Conservation (phyloP, 768 basidiomycete species). For the Collybia mongolica region DNA sequence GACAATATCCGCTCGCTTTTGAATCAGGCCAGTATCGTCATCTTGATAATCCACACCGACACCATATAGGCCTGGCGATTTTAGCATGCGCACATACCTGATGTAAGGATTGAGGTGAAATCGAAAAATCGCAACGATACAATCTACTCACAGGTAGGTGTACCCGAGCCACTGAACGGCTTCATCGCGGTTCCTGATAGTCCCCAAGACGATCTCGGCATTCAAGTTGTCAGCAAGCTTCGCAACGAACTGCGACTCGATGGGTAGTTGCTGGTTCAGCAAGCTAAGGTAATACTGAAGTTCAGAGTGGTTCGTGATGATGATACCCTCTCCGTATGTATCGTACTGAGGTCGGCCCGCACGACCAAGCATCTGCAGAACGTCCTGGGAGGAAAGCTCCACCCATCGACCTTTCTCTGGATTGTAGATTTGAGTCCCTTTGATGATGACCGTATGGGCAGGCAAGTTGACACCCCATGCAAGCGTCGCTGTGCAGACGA, state of each 20-base stretch:
- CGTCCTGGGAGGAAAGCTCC: constrained; percentile 93
- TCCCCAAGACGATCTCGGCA: constrained; percentile 95
- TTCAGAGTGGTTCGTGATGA: constrained; percentile 97
- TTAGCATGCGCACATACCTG: constrained; percentile 95
- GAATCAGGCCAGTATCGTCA: constrained; percentile 77
- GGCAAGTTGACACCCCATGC: constrained; percentile 99
- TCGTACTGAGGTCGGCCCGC: constrained; percentile 98
- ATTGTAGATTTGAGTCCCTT: constrained; percentile 99
- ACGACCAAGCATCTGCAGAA: constrained; percentile 97
- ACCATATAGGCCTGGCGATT: constrained; percentile 82
- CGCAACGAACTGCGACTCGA: constrained; percentile 92
- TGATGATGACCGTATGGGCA: constrained; percentile 98
- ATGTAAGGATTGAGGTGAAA: constrained; percentile 7
- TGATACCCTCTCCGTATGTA: constrained; percentile 95
- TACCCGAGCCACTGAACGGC: constrained; percentile 98
- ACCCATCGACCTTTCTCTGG: constrained; percentile 99
- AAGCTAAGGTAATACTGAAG: constrained; percentile 95
- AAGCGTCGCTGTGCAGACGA: constrained; percentile 96
- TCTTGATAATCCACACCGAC: constrained; percentile 90
- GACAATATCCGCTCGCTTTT: constrained; percentile 92
- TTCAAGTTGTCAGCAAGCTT: constrained; percentile 95
- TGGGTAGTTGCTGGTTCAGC: constrained; percentile 96
- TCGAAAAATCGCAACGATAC: constrained; percentile 7
- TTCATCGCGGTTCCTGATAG: constrained; percentile 92
- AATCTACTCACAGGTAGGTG: constrained; percentile 76